Conservation (phyloP, 2,329 filamentous ascomycete genomes). For the Alternaria sp. region DNA sequence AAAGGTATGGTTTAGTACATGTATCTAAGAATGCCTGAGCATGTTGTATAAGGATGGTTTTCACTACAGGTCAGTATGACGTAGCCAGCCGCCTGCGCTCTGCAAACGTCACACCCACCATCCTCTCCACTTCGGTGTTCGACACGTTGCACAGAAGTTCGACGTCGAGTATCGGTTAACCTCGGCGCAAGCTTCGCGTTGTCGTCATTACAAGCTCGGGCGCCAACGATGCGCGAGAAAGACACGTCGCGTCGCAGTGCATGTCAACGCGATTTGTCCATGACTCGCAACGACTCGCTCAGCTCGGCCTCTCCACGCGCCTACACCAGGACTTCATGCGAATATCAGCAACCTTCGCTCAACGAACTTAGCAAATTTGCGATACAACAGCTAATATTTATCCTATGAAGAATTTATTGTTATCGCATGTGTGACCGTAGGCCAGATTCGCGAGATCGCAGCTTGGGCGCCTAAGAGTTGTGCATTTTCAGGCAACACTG, state of each 20-base stretch:
- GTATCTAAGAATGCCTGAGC: neutral
- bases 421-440: neutral
- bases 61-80: slow-evolving; percentile 20
- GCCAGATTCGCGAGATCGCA: neutral
- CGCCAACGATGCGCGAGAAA: neutral
- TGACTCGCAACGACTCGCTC: neutral
- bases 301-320: neutral
- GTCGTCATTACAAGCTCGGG: neutral
- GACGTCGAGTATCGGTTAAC: neutral
- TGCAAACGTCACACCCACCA: slow-evolving; percentile 12
- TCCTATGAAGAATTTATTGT: neutral
- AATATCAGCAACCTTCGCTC: neutral
- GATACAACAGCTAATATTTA: neutral
- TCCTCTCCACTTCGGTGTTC: neutral
- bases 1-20: neutral
- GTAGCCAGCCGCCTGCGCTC: slow-evolving; percentile 7
- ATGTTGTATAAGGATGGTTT: neutral
- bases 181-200: neutral
- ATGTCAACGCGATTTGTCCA: neutral
- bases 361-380: neutral
- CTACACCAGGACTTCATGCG: neutral
- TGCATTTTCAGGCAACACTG: neutral
- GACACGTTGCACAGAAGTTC: neutral
- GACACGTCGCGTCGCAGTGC: neutral
- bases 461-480: neutral